These are phyloP conservation scores for Tulasnella sp. DNA, from an alignment of 768 basidiomycete species.

Conservation along the genomic window DNA sequence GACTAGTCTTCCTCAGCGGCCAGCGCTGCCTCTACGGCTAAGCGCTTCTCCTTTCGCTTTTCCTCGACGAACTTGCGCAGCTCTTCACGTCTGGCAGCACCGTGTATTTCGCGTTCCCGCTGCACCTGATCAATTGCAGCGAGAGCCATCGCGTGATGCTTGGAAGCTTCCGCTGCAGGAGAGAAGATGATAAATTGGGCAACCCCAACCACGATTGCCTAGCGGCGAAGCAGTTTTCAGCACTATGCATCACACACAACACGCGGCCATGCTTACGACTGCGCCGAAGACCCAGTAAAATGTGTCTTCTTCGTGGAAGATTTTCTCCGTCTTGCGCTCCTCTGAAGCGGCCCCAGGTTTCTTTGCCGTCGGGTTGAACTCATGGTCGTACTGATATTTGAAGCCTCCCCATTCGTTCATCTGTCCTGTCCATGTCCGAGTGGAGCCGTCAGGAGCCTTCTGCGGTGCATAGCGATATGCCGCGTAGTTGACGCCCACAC, in stretches of 20 bases:
- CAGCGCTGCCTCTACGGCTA: not conserved
- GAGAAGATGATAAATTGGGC: slow-evolving; percentile 21
- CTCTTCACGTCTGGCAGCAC: slow-evolving; percentile 24
- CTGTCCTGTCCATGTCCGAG: slow-evolving; percentile 15
- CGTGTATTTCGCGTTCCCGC: slow-evolving; percentile 23
- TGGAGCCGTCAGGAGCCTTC: not conserved
- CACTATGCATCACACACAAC: too few species aligned
- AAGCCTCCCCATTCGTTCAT: slow-evolving; percentile 30
- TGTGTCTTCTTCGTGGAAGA: not conserved
- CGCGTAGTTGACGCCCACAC: not conserved
- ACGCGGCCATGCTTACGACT: not conserved
- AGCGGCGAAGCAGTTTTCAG: not conserved
- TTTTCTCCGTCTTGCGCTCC: slow-evolving; percentile 9
- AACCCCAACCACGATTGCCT: slow-evolving; percentile 19
- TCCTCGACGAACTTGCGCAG: slow-evolving; percentile 8
- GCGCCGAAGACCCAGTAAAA: slow-evolving; percentile 16
- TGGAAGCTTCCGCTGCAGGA: slow-evolving; percentile 16
- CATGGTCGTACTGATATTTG: slow-evolving; percentile 17
- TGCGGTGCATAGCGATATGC: not conserved
- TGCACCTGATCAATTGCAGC: slow-evolving; percentile 25
- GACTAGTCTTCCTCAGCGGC: not conserved
- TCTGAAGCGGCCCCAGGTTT: not conserved
- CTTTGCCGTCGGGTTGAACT: slow-evolving; percentile 21
- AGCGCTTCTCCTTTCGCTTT: not conserved
- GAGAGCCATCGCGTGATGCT: slow-evolving; percentile 20